These are phyloP conservation scores for Sphaerulina vaccinii DNA, from an alignment of 2,329 filamentous ascomycete species.

Conservation along the genomic window DNA sequence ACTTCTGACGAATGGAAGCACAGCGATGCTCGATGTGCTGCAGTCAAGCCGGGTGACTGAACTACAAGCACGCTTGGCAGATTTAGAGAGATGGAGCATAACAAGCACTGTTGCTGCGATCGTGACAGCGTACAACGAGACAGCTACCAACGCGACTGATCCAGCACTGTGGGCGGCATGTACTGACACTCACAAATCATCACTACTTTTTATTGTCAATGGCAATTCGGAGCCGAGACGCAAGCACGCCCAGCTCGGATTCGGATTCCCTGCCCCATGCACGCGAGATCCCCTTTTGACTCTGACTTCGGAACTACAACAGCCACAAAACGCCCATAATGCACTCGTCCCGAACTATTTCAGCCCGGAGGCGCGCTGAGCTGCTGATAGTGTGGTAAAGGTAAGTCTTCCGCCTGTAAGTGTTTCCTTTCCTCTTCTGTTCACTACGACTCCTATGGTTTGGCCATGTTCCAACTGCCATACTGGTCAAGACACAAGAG, in stretches of 20 bases:
- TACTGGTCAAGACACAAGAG: neutral
- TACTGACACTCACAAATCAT: too few species aligned
- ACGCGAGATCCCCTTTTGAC: neutral
- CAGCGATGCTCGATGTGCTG: too few species aligned
- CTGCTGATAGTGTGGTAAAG: neutral
- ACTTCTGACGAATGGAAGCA: too few species aligned
- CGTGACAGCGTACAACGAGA: too few species aligned
- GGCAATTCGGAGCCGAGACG: too few species aligned
- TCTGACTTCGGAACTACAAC: neutral
- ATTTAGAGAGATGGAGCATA: too few species aligned
- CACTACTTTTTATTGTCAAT: too few species aligned
- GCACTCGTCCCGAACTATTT: neutral
- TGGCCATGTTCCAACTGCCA: neutral
- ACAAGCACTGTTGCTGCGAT: too few species aligned
- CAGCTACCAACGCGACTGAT: too few species aligned
- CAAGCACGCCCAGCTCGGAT: neutral
- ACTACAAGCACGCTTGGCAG: too few species aligned
- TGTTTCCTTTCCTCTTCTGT: neutral
- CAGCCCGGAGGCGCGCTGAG: neutral
- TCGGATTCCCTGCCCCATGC: neutral
- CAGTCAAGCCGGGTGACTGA: too few species aligned
- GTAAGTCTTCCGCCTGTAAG: neutral
- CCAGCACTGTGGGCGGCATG: too few species aligned
- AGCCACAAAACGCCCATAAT: neutral
- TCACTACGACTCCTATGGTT: neutral